These are phyloP conservation scores for Canna indica DNA, from an alignment of 176 grass and related monocot genomes.

Conservation along the genomic window DNA sequence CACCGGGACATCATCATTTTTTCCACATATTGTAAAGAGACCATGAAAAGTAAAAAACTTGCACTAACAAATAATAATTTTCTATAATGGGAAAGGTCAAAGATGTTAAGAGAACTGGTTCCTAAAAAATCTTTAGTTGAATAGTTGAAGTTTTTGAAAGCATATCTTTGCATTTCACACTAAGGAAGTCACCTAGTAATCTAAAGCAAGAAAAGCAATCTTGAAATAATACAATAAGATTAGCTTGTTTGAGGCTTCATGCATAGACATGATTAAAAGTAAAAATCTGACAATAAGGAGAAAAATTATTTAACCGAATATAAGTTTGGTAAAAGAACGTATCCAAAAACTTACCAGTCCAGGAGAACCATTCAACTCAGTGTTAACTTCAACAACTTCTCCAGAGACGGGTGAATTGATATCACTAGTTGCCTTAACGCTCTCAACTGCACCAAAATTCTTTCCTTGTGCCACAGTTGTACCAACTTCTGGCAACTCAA, in stretches of 20 bases:
- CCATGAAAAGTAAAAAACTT: too few relatives aligned
- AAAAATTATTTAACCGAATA: background rate
- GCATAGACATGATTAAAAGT: background rate
- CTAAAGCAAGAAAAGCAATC: background rate
- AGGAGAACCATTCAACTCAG: slow-evolving; percentile 39
- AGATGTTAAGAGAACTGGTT: too few relatives aligned
- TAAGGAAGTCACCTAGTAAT: background rate
- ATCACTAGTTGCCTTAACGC: slow-evolving; percentile 96
- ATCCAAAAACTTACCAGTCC: slow-evolving; percentile 44
- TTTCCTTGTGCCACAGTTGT: slow-evolving; percentile 44
- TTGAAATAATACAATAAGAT: background rate
- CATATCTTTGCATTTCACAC: background rate
- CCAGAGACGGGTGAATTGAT: slow-evolving; percentile 72
- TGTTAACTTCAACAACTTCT: slow-evolving; percentile 65
- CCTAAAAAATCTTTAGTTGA: background rate
- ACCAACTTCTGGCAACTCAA: slow-evolving; percentile 87
- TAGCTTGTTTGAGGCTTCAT: background rate
- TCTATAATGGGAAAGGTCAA: too few relatives aligned
- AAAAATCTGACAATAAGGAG: background rate
- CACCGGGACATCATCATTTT: too few relatives aligned
- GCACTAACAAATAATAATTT: too few relatives aligned
- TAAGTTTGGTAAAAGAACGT: background rate
- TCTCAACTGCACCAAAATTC: slow-evolving; percentile 86
- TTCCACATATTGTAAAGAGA: too few relatives aligned
- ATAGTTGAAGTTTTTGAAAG: background rate